Conservation (phyloP, 2,329 filamentous ascomycete species). For the Dactylonectria estremocensis region DNA sequence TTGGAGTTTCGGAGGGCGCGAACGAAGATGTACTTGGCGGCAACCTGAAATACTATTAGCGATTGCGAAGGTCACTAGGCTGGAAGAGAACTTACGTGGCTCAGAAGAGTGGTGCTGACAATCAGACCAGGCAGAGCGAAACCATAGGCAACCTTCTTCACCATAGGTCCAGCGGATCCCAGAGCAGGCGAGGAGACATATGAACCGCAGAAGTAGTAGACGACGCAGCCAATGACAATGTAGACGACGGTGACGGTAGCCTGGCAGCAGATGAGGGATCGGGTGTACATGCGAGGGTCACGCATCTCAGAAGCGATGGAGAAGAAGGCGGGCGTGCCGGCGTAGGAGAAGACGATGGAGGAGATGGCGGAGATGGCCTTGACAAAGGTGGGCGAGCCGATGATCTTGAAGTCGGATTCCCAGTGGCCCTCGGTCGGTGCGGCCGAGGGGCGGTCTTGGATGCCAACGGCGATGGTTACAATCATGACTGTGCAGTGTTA, state of each 20-base stretch:
- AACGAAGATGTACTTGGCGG: slow-evolving; percentile 39
- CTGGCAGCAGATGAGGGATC: slow-evolving; percentile 45
- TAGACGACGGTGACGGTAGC: slow-evolving; percentile 51
- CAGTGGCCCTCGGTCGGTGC: slow-evolving; percentile 37
- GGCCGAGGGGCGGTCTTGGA: slow-evolving; percentile 33
- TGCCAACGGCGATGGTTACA: slow-evolving; percentile 34
- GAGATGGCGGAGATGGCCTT: slow-evolving; percentile 51
- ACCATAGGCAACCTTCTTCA: slow-evolving; percentile 63
- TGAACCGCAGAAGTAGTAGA: slow-evolving; percentile 63
- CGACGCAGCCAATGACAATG: slow-evolving; percentile 52
- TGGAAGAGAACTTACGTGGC: slow-evolving; percentile 43
- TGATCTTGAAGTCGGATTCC: slow-evolving; percentile 50
- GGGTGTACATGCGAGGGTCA: slow-evolving; percentile 43
- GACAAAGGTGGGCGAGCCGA: slow-evolving; percentile 49
- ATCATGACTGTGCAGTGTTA: slow-evolving; percentile 10
- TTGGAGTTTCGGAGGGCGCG: slow-evolving; percentile 46
- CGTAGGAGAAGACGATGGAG: slow-evolving; percentile 54
- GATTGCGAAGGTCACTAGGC: background rate
- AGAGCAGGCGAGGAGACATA: slow-evolving; percentile 63
- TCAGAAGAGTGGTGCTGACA: slow-evolving; percentile 42
- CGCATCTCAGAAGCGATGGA: slow-evolving; percentile 52
- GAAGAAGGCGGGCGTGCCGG: slow-evolving; percentile 53
- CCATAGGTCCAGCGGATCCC: slow-evolving; percentile 57
- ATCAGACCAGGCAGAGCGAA: slow-evolving; percentile 49
- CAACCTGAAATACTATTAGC: slow-evolving; percentile 11